phyloP scores from a whole-genome alignment of 495 filamentous ascomycete genomes.

The Haplographium delicatum region DNA sequence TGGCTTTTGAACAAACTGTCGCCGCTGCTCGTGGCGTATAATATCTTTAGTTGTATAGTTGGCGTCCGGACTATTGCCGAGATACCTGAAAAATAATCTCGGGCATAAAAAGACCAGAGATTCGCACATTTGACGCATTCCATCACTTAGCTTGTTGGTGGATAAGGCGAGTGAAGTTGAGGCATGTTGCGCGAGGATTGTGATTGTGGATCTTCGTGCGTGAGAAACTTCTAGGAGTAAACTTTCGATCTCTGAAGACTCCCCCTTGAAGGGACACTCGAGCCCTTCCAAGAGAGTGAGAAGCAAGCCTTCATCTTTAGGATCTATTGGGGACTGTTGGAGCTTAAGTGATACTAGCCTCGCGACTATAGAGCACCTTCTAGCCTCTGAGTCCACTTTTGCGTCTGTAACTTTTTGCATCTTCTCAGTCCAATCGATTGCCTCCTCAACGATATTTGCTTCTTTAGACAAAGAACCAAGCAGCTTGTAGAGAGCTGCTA shows the following conservation, averaged over 20 bases:
- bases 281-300: slow-evolving; percentile 47
- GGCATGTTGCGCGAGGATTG: slow-evolving; percentile 34
- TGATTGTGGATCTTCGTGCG: slow-evolving; percentile 55
- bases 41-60: slow-evolving; percentile 42
- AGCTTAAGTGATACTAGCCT: slow-evolving; percentile 41
- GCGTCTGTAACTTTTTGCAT: slow-evolving; percentile 26
- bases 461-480: slow-evolving; percentile 39
- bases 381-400: slow-evolving; percentile 37
- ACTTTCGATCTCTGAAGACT: slow-evolving; percentile 61
- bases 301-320: slow-evolving; percentile 33
- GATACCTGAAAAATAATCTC: slow-evolving; percentile 47
- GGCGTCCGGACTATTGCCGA: slow-evolving; percentile 43
- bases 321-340: slow-evolving; percentile 28
- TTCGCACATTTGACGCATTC: slow-evolving; percentile 32
- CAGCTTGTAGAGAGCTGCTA: slow-evolving; percentile 23
- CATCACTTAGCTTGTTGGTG: not conserved
- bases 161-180: not conserved
- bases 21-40: slow-evolving; percentile 50
- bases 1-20: slow-evolving; percentile 40
- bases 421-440: slow-evolving; percentile 43
- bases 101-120: slow-evolving; percentile 47
- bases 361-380: slow-evolving; percentile 36
- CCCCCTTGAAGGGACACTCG: slow-evolving; percentile 57
- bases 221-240: slow-evolving; percentile 58
- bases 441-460: slow-evolving; percentile 36